Percentiles rank a stretch among this genome's conserved stretches.
These are phyloP conservation scores for Geranium rotundifolium DNA, from an alignment of 345 rosid genomes.

Conservation along the genomic window DNA sequence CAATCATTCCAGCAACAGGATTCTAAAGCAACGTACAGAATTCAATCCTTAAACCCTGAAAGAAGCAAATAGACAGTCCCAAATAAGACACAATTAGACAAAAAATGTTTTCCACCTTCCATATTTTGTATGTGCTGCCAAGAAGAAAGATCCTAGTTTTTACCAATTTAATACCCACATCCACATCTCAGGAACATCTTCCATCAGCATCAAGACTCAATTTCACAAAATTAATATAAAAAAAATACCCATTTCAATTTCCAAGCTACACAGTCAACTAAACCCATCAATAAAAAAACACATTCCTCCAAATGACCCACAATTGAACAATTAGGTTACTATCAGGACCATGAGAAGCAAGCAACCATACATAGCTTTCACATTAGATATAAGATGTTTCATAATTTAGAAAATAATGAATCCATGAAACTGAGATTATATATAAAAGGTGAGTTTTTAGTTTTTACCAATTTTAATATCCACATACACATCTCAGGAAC, in stretches of 20 bases:
- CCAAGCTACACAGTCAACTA: background rate
- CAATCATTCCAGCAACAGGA: background rate
- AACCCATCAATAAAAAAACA: too few relatives aligned
- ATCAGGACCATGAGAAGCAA: background rate
- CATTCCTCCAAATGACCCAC: background rate
- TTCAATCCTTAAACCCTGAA: background rate
- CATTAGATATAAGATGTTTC: background rate
- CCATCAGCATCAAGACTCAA: background rate
- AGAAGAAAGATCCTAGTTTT: background rate
- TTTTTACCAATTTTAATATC: too few relatives aligned
- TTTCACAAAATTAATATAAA: background rate
- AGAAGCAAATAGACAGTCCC: background rate
- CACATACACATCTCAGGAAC: too few relatives aligned
- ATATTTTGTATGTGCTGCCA: background rate
- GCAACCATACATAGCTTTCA: background rate
- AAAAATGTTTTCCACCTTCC: background rate
- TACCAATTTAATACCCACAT: background rate
- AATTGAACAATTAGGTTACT: background rate
- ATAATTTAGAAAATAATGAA: too few relatives aligned
- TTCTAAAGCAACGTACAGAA: background rate
- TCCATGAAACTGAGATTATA: too few relatives aligned
- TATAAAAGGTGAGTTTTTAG: too few relatives aligned
- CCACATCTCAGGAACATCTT: background rate
- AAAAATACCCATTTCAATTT: background rate
- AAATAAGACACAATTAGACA: background rate